Evolutionary conservation across 495 filamentous ascomycete genomes (phyloP).

Genomic region (Penicillium longicatenatum): DNA sequence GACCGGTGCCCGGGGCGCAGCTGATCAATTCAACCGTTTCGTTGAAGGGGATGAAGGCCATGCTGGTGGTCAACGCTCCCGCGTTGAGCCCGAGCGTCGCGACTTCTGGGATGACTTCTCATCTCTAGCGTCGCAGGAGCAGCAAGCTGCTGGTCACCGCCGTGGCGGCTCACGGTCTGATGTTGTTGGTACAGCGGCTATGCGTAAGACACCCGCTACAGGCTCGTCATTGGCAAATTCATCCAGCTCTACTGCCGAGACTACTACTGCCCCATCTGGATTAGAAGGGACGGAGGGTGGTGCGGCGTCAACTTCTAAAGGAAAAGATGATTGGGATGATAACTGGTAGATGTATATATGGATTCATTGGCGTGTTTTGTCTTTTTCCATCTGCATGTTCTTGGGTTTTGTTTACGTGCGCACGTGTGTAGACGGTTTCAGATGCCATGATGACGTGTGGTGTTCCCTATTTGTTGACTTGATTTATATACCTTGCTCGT

Average conservation of each 20-base stretch:
- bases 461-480: conserved; percentile 6
- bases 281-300: conserved; percentile 42
- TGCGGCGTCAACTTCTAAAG: conserved; percentile 34
- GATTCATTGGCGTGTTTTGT: conserved; percentile 2
- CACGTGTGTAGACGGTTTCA: conserved; percentile 6
- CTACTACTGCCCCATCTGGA: conserved; percentile 28
- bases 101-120: conserved; percentile 89
- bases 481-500: conserved; percentile 18
- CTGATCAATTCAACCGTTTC: conserved; percentile 77
- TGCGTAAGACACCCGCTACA: conserved; percentile 60
- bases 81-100: conserved; percentile 65
- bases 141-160: conserved; percentile 44
- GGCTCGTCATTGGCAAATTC: conserved; percentile 22
- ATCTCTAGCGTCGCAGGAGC: conserved; percentile 58
- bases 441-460: conserved; percentile 18
- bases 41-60: conserved; percentile 65
- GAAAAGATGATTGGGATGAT: conserved; percentile 66
- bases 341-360: conserved; percentile 56
- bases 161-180: conserved; percentile 34
- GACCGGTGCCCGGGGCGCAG: conserved; percentile 67
- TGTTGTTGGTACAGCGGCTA: conserved; percentile 72
- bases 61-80: conserved; percentile 11
- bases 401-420: conserved; percentile 5
- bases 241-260: conserved; percentile 24
- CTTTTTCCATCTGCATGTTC: neutral